Evolutionary conservation across 2,329 filamentous ascomycete genomes (phyloP).

Genomic region (Dactylellina drechsleri): DNA sequence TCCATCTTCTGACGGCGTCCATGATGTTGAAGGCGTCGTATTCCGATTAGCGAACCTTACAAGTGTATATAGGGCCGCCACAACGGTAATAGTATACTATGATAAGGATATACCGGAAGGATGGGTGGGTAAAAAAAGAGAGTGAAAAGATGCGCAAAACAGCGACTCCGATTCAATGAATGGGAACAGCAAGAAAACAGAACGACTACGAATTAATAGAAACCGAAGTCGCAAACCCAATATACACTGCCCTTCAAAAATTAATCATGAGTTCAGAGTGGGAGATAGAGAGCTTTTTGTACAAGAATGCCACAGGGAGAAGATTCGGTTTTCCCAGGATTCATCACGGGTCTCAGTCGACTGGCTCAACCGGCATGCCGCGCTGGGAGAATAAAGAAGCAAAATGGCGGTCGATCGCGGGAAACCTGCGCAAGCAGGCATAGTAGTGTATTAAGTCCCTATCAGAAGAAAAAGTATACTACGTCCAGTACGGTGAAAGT

Average conservation of each 20-base stretch:
- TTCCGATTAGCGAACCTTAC: conserved; percentile 26
- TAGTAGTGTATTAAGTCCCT: no score
- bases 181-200: conserved; percentile 9
- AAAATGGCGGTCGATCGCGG: conserved; percentile 39
- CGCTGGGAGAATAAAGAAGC: conserved; percentile 21
- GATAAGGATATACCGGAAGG: background rate
- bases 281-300: conserved; percentile 54
- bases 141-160: conserved; percentile 12
- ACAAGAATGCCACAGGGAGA: conserved; percentile 25
- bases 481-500: background rate
- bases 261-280: conserved; percentile 31
- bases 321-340: conserved; percentile 15
- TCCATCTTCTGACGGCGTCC: conserved; percentile 53
- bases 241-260: conserved; percentile 21
- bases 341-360: conserved; percentile 39
- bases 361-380: conserved; percentile 48
- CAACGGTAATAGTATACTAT: background rate
- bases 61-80: background rate
- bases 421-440: conserved; percentile 35
- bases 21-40: conserved; percentile 41
- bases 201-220: conserved; percentile 20
- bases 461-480: no score
- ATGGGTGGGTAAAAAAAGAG: background rate
- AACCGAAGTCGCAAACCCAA: conserved; percentile 32
- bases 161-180: background rate